Conservation (phyloP, 148 eudicot species). For the Euryodendron excelsum region DNA sequence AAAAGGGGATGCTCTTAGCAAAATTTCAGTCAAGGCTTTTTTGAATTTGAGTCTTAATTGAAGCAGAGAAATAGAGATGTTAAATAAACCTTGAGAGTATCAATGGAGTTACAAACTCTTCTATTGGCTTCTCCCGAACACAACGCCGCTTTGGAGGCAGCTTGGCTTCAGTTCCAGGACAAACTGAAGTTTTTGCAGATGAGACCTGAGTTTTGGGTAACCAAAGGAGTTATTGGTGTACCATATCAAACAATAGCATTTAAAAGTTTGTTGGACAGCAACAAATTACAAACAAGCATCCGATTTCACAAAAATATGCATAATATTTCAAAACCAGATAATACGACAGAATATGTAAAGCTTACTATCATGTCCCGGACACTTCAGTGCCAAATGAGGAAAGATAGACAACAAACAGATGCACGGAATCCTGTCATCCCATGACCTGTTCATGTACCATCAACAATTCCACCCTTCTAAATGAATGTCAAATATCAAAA, state of each 20-base stretch:
- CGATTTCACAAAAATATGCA: not conserved
- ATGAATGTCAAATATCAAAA: too few relatives aligned
- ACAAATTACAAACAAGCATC: not conserved
- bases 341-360: too few relatives aligned
- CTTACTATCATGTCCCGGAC: too few relatives aligned
- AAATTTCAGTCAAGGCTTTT: not conserved
- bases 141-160: not conserved
- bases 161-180: not conserved
- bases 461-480: too few relatives aligned
- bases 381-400: too few relatives aligned
- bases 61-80: not conserved
- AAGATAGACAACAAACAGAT: too few relatives aligned
- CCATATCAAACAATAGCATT: not conserved
- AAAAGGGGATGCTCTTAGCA: not conserved
- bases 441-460: too few relatives aligned
- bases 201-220: not conserved
- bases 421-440: too few relatives aligned
- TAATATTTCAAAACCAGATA: not conserved
- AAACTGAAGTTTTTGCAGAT: not conserved
- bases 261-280: not conserved
- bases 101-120: not conserved
- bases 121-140: not conserved
- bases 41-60: not conserved
- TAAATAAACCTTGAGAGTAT: too few relatives aligned
- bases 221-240: not conserved